Conservation (phyloP, 106 monocot species). For the Alisma plantagoaquatica region DNA sequence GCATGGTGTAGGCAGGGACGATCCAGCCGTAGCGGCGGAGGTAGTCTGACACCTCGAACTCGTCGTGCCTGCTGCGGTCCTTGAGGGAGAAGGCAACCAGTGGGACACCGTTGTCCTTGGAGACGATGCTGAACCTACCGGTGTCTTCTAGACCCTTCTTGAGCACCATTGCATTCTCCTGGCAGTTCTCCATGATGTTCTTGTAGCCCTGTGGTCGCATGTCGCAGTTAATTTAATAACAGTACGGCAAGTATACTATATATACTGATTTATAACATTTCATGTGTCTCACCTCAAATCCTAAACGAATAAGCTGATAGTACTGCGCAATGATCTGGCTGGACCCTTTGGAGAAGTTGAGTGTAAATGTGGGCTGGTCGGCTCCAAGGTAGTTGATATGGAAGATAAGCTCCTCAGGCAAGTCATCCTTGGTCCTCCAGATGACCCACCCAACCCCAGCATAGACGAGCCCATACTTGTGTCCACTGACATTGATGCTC, state of each 20-base stretch:
- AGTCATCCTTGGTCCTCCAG: conserved; percentile 86
- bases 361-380: conserved; percentile 91
- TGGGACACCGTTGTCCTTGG: conserved; percentile 87
- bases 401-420: conserved; percentile 90
- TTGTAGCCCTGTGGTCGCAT: conserved; percentile 93
- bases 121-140: conserved; percentile 63
- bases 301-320: conserved; percentile 88
- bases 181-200: conserved; percentile 91
- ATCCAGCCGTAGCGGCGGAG: conserved; percentile 90
- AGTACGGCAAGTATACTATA: not conserved
- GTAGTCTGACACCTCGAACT: conserved; percentile 76
- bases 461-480: conserved; percentile 90
- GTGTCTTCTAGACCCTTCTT: conserved; percentile 56
- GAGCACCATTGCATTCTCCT: conserved; percentile 65
- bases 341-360: conserved; percentile 88
- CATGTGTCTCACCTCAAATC: conserved; percentile 42
- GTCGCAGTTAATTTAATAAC: not conserved
- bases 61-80: conserved; percentile 49
- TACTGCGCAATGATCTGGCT: conserved; percentile 95
- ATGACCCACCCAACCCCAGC: conserved; percentile 84
- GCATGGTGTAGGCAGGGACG: conserved; percentile 96
- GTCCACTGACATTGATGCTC: conserved; percentile 92
- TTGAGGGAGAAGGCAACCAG: conserved; percentile 87
- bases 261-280: not conserved
- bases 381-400: conserved; percentile 88